Percentiles rank a stretch among this genome's conserved stretches.
These are phyloP conservation scores for Powellomyces hirtus DNA, from an alignment of 192 early-diverging fungal genomes.

Conservation along the genomic window DNA sequence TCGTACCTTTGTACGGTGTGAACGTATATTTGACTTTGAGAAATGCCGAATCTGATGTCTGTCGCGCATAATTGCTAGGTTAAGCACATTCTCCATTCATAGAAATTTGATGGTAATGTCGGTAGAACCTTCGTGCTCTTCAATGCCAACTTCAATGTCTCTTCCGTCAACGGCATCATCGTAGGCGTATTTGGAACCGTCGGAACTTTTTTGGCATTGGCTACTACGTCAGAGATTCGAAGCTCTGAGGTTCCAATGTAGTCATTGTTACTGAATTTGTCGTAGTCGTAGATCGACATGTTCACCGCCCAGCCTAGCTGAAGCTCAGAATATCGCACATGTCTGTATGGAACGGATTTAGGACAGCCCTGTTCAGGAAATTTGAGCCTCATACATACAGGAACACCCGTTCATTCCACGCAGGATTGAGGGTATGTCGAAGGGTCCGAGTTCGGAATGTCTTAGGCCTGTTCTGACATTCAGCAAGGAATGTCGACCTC, in stretches of 20 bases:
- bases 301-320: constrained; percentile 36
- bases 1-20: constrained; percentile 54
- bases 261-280: constrained; percentile 69
- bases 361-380: background rate
- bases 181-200: constrained; percentile 18
- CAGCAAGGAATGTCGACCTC: no score
- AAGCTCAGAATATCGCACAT: constrained; percentile 31
- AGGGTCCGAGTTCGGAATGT: constrained; percentile 69
- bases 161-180: constrained; percentile 8
- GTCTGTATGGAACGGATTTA: constrained; percentile 38
- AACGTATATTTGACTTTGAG: constrained; percentile 61
- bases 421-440: constrained; percentile 66
- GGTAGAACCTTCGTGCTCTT: constrained; percentile 11
- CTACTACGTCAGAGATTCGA: constrained; percentile 51
- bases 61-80: background rate
- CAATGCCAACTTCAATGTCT: constrained; percentile 12
- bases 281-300: constrained; percentile 69
- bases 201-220: constrained; percentile 26
- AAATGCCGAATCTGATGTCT: constrained; percentile 35
- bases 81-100: background rate
- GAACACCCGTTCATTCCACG: constrained; percentile 73
- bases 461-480: constrained; percentile 25
- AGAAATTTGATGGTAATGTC: background rate
- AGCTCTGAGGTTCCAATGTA: constrained; percentile 53
- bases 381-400: constrained; percentile 28